Evolutionary conservation across 1,284 basidiomycete genomes (phyloP), one percentile per base, ranked within the genome.

Genomic region (Austroboletus novae-zelandiae): DNA sequence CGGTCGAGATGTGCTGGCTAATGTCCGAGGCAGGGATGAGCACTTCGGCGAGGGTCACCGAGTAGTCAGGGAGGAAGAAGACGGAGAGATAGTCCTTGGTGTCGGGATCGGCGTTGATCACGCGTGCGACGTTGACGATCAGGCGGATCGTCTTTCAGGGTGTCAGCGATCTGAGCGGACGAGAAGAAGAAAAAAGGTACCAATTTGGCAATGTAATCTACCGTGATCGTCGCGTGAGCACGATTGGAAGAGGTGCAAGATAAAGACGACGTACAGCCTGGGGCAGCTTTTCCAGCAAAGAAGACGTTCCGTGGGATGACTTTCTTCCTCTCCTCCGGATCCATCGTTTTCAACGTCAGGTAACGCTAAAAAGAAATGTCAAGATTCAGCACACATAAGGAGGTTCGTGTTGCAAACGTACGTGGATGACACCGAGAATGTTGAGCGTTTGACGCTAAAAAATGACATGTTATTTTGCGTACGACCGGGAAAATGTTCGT

Each of bases 1-100:
- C 94, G 9, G 94, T 96, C 31, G 88, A 92, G 69, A 97, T 96
- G 69, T 96, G 94, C 64, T 95, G 90, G 55, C 83, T 87, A 71
- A 96, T 89, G 66, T 96, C 93, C 17, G 88, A 88, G 7, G 94
- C 90, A 15, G 94, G 94, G 56, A 95, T 93, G 60, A 97, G 77
- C 37, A 96, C 75, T 68, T 97, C 94, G 3, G 93, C 93, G 47
- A 94, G 74, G 14, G 91, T 93, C 41, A 95, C 88, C 8, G 86
- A 88, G 71, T 95, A 94, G 68, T 95, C 92, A 0, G 88, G 88
- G 23, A 90, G 77, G 83, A 94, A 94, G 72, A 86, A 89, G 52
- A 95, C 77, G 47, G 83, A 83, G 56, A 96, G 83, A 56, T 88
- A 81, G 55, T 92, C 78, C 60, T 87, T 89, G 17, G 92, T 89